Evolutionary conservation across 2,329 filamentous ascomycete genomes (phyloP).

Genomic region (Aspergillus pseudoviridinutans): DNA sequence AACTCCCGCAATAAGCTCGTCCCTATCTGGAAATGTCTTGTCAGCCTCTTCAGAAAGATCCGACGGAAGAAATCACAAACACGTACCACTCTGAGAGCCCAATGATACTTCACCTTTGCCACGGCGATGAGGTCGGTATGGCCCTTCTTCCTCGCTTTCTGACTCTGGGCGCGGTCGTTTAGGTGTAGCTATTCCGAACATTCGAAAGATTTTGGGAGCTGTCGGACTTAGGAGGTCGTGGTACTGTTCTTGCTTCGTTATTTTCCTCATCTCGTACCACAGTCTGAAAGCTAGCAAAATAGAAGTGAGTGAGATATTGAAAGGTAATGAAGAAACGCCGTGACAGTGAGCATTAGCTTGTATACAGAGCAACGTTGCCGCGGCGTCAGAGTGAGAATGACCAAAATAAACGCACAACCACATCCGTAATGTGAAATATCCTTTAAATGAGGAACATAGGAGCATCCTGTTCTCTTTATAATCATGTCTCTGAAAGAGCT

Average conservation of each 20-base stretch:
- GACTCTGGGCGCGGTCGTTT: not conserved
- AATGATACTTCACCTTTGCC: not conserved
- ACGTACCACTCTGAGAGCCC: not conserved
- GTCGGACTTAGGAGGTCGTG: not conserved
- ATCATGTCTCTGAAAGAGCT: not conserved
- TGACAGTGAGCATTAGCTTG: not conserved
- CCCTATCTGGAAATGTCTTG: not conserved
- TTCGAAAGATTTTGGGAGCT: not conserved
- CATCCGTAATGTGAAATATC: not conserved
- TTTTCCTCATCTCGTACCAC: not conserved
- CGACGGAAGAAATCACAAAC: not conserved
- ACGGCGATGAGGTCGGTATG: not conserved
- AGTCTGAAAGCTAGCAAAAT: not conserved
- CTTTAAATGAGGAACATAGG: too few relatives aligned
- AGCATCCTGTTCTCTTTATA: too few relatives aligned
- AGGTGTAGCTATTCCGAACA: not conserved
- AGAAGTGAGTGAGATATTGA: not conserved
- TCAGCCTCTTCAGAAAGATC: not conserved
- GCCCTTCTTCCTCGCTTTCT: not conserved
- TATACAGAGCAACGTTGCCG: not conserved
- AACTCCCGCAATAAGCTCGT: not conserved
- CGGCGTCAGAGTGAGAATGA: not conserved
- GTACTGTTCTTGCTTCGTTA: not conserved
- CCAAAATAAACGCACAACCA: not conserved
- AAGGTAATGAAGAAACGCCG: not conserved